Conservation (phyloP, 2,329 filamentous ascomycete species). For the Cordyceps militaris region DNA sequence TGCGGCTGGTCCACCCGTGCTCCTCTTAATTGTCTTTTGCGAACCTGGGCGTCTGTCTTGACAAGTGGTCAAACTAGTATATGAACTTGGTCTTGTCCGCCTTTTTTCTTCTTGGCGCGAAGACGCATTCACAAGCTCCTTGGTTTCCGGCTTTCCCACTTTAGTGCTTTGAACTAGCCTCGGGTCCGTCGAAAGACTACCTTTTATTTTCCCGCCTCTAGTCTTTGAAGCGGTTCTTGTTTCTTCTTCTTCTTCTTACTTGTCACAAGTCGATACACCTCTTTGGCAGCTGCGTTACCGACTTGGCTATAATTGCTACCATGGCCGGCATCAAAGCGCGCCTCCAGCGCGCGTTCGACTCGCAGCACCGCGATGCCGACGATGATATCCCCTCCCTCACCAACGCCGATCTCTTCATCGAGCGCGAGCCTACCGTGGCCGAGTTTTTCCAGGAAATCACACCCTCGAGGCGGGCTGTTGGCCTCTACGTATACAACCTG, state of each 20-base stretch:
- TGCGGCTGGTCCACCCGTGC: constrained; percentile 10
- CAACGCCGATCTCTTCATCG: constrained; percentile 32
- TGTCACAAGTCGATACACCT: background rate
- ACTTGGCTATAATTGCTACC: background rate
- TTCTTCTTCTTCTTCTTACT: background rate
- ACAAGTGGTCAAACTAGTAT: background rate
- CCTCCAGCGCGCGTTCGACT: constrained; percentile 13
- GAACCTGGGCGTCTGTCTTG: background rate
- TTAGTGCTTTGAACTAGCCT: background rate
- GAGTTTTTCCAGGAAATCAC: constrained; percentile 34
- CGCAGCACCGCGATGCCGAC: constrained; percentile 24
- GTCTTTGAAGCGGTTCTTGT: background rate
- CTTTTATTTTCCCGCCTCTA: background rate
- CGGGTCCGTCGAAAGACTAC: background rate
- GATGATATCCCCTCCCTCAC: constrained; percentile 29
- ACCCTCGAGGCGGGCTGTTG: constrained; percentile 25
- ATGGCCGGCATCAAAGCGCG: constrained; percentile 20
- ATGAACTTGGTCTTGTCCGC: background rate
- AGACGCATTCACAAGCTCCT: background rate
- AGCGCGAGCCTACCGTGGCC: constrained; percentile 35
- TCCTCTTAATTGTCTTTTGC: background rate
- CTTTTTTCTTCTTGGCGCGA: background rate
- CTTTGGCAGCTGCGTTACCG: background rate
- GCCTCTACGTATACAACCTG: constrained; percentile 32
- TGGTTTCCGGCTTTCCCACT: constrained; percentile 1